Base-by-base conservation (phyloP, 768 basidiomycete species). In the Sporobolomyces pararoseus region DNA sequence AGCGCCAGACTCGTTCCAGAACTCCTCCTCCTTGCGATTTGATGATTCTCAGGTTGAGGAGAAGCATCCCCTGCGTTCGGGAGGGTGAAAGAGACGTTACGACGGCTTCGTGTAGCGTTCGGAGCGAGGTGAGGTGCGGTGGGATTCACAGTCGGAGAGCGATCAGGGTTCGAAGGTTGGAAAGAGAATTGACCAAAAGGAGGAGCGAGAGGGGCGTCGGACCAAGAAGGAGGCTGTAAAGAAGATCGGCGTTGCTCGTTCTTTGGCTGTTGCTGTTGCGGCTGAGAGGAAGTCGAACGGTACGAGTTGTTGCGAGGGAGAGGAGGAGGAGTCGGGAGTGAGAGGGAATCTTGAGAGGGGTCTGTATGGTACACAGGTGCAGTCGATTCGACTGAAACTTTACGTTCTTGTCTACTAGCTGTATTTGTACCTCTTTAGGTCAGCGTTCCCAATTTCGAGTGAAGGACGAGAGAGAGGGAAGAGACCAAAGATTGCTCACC, bases 1-100 rank as follows among this genome's bases (percentile, higher is more conserved):
- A 47, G 3, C 17, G 58, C 29, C 6, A n/a, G 29, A 29, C 16
- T 47, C 27, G 42, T 7, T 23, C 14, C 21, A 16, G 37, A 42
- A 7, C 27, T 46, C 25, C 7, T 46, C 42, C 42, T 25, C 27
- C n/a, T n/a, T n/a, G n/a, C n/a, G n/a, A n/a, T n/a, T n/a, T n/a
- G n/a, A n/a, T n/a, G n/a, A n/a, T 19, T 46, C 10, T 46, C 58
- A n/a, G 25, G 25, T 31, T 32, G 39, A 14, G 58, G 58, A 3
- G 42, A 59, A 25, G 10, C 25, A 10, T 14, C 21, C 12, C 10
- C 21, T 21, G 46, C 25, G 25, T 39, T 21, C 12, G 59, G 46
- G 10, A 61, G 46, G 2, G 59, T 19, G 46, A 61, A 61, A 7
- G 44, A 34, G 31, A 61, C 59, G 31, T 27, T 61, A 46, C 50